phyloP scores from a whole-genome alignment of 2,329 filamentous ascomycete species.

The Cercospora zeae-maydis region DNA sequence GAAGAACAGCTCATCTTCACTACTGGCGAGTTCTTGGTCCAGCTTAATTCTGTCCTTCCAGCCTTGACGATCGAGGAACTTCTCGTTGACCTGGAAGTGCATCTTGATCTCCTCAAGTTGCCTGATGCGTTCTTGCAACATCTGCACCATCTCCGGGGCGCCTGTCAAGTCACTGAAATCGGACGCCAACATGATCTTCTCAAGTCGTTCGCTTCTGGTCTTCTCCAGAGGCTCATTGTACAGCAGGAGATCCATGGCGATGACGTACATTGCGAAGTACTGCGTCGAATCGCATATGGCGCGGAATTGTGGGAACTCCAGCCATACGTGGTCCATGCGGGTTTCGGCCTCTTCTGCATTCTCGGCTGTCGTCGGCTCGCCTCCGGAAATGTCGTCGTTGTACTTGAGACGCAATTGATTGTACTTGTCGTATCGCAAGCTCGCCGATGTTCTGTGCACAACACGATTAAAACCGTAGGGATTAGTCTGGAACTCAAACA shows the following conservation, averaged over 20 bases:
- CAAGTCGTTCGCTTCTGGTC: slow-evolving; percentile 87
- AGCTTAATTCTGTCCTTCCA: slow-evolving; percentile 89
- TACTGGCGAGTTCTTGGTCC: slow-evolving; percentile 81
- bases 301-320: slow-evolving; percentile 90
- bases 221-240: slow-evolving; percentile 97
- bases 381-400: slow-evolving; percentile 82
- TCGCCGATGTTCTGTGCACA: slow-evolving; percentile 93
- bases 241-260: slow-evolving; percentile 89
- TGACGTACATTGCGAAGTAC: slow-evolving; percentile 98
- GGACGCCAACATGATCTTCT: slow-evolving; percentile 98
- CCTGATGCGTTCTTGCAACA: slow-evolving; percentile 84
- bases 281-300: slow-evolving; percentile 96
- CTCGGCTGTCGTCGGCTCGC: slow-evolving; percentile 45
- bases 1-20: slow-evolving; percentile 97
- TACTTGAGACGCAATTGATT: slow-evolving; percentile 96
- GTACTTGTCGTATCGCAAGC: slow-evolving; percentile 94
- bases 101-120: slow-evolving; percentile 95
- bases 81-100: slow-evolving; percentile 89
- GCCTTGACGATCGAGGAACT: slow-evolving; percentile 78
- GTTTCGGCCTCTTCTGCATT: slow-evolving; percentile 51
- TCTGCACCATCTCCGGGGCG: slow-evolving; percentile 86
- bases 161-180: slow-evolving; percentile 97
- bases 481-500: slow-evolving; percentile 92
- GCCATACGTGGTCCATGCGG: slow-evolving; percentile 93
- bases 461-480: slow-evolving; percentile 98